Conservation (phyloP, 139 green algal species). For the Zygnema cylindricum region DNA sequence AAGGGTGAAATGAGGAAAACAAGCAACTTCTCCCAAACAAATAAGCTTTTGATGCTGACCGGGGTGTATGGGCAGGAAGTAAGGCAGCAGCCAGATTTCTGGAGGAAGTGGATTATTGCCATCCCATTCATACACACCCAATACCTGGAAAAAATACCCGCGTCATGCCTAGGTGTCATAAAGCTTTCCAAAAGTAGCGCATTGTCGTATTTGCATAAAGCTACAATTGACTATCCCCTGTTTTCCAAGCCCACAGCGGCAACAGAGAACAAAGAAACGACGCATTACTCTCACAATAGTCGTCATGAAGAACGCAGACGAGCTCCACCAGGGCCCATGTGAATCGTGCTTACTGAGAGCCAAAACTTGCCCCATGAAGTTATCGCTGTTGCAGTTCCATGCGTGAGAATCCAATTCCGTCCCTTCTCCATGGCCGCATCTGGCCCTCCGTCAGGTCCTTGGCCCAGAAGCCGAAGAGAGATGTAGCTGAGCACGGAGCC, state of each 20-base stretch:
- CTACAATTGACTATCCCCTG: too few species aligned
- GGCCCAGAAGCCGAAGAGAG: slow-evolving; percentile 60
- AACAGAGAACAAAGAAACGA: background rate
- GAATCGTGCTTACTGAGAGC: slow-evolving; percentile 73
- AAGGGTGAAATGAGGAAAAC: background rate
- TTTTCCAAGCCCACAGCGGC: background rate
- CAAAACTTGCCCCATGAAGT: slow-evolving; percentile 99
- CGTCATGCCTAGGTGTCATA: background rate
- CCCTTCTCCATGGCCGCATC: slow-evolving; percentile 43
- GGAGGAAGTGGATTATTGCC: slow-evolving; percentile 74
- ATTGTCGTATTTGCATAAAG: too few species aligned
- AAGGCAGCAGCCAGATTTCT: slow-evolving; percentile 98
- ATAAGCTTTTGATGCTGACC: slow-evolving; percentile 21
- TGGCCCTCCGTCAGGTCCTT: slow-evolving; percentile 29
- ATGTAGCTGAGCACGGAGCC: slow-evolving; percentile 86
- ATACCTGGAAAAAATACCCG: slow-evolving; percentile 71
- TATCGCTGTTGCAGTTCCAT: slow-evolving; percentile 82
- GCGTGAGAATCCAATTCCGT: slow-evolving; percentile 83
- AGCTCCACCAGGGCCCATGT: background rate
- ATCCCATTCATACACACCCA: slow-evolving; percentile 88
- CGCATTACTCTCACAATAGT: too few species aligned
- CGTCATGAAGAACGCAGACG: background rate
- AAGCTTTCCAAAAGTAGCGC: too few species aligned
- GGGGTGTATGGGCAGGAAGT: slow-evolving; percentile 65
- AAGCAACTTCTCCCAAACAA: background rate